Conservation (phyloP, 2,329 filamentous ascomycete species). For the Trichoderma cornu-damae region DNA sequence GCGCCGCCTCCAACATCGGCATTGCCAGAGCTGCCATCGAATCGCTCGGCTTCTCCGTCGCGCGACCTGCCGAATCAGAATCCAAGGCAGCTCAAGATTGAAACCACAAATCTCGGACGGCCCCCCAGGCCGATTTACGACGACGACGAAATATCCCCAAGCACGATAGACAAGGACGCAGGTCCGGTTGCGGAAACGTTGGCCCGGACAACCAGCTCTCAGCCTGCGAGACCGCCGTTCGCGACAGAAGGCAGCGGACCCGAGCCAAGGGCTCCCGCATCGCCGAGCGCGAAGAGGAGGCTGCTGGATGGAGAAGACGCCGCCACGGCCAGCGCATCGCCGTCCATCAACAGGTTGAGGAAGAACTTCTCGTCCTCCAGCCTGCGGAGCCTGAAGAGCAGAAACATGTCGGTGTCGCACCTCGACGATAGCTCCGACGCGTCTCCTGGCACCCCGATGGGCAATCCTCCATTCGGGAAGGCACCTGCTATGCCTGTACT, state of each 20-base stretch:
- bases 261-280: constrained; percentile 27
- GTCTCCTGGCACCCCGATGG: constrained; percentile 70
- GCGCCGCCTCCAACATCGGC: constrained; percentile 48
- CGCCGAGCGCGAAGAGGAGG: constrained; percentile 32
- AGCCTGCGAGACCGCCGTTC: constrained; percentile 24
- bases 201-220: neutral
- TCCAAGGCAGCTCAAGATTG: constrained; percentile 79
- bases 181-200: constrained; percentile 5
- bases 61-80: constrained; percentile 68
- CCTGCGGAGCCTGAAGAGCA: constrained; percentile 64
- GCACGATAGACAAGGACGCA: constrained; percentile 14
- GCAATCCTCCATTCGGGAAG: constrained; percentile 58
- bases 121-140: constrained; percentile 20
- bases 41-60: constrained; percentile 30
- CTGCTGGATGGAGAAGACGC: constrained; percentile 35
- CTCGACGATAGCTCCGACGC: constrained; percentile 58
- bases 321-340: constrained; percentile 47
- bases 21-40: constrained; percentile 41
- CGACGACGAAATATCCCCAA: constrained; percentile 12
- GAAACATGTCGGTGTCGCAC: constrained; percentile 65
- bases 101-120: constrained; percentile 51
- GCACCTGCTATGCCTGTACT: constrained; percentile 51
- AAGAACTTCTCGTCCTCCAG: constrained; percentile 70
- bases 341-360: constrained; percentile 45
- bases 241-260: constrained; percentile 28